Percentiles rank a stretch among this genome's conserved stretches.
phyloP scores from a whole-genome alignment of 176 grass and related monocot genomes.

The Urochloa ruziziensis region DNA sequence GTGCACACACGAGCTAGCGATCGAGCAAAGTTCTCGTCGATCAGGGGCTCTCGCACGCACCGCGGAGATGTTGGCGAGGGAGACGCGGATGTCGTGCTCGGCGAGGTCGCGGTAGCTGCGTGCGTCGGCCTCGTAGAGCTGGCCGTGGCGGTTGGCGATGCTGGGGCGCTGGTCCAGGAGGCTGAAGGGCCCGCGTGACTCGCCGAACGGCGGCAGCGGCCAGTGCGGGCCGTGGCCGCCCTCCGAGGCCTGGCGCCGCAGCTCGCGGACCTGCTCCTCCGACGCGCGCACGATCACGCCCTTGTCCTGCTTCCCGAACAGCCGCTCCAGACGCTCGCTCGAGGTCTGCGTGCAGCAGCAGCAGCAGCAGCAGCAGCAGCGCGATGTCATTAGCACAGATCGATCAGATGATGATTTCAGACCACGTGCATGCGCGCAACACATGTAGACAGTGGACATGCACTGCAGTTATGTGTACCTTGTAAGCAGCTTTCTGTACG shows the following conservation, averaged over 20 bases:
- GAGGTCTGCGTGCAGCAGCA: slow-evolving; percentile 37
- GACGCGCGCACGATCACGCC: slow-evolving; percentile 47
- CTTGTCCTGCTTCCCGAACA: slow-evolving; percentile 37
- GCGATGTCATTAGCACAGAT: neutral
- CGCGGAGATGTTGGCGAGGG: slow-evolving; percentile 55
- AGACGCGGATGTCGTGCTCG: slow-evolving; percentile 59
- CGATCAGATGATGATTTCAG: too few species aligned
- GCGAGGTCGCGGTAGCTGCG: slow-evolving; percentile 49
- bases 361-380: too few species aligned
- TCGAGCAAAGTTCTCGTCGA: too few species aligned
- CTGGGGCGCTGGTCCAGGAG: slow-evolving; percentile 56
- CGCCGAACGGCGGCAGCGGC: slow-evolving; percentile 38
- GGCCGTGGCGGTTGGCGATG: slow-evolving; percentile 57
- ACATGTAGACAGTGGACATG: neutral
- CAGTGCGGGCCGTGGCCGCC: slow-evolving; percentile 45
- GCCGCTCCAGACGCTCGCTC: slow-evolving; percentile 31
- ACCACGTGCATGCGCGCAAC: neutral
- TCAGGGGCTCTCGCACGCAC: too few species aligned
- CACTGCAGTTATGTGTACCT: slow-evolving; percentile 23
- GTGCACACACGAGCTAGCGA: neutral
- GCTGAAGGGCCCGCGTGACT: slow-evolving; percentile 45
- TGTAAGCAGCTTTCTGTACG: slow-evolving; percentile 57
- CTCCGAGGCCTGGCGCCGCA: slow-evolving; percentile 45
- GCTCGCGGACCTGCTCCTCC: slow-evolving; percentile 59
- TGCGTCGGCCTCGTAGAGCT: slow-evolving; percentile 65